Evolutionary conservation across 2,329 filamentous ascomycete species (phyloP).

Genomic region (Ascocoryne sarcoides): DNA sequence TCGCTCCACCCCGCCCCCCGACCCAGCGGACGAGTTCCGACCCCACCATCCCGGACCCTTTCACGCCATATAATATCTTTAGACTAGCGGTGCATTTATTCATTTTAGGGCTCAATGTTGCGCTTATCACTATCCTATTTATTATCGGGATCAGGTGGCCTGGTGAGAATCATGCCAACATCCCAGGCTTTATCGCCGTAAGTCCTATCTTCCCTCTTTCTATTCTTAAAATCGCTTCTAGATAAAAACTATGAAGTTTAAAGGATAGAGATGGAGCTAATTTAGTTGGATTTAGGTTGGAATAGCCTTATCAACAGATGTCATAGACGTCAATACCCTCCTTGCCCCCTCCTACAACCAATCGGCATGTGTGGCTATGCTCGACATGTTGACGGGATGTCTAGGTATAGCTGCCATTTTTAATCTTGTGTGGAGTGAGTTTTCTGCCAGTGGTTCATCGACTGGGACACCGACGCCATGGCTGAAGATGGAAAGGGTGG

Average conservation of each 20-base stretch:
- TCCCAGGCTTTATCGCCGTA: background rate
- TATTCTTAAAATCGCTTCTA: background rate
- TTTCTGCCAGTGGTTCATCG: no score
- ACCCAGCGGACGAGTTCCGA: background rate
- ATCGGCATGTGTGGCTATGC: background rate
- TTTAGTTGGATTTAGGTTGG: no score
- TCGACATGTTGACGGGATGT: no score
- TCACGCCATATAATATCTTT: background rate
- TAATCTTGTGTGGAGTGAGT: no score
- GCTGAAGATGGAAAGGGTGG: no score
- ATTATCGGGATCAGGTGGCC: background rate
- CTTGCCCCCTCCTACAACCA: background rate
- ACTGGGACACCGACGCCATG: no score
- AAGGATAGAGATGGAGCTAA: no score
- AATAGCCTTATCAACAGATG: background rate
- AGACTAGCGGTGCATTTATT: background rate
- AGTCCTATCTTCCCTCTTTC: background rate
- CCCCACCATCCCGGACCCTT: no score
- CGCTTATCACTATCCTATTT: background rate
- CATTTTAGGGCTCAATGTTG: background rate
- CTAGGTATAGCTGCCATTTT: no score
- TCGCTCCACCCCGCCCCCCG: background rate
- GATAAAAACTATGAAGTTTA: background rate
- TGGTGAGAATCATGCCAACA: background rate
- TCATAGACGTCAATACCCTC: background rate